Conservation (phyloP, 495 filamentous ascomycete genomes). For the Schizothecium vesticola region DNA sequence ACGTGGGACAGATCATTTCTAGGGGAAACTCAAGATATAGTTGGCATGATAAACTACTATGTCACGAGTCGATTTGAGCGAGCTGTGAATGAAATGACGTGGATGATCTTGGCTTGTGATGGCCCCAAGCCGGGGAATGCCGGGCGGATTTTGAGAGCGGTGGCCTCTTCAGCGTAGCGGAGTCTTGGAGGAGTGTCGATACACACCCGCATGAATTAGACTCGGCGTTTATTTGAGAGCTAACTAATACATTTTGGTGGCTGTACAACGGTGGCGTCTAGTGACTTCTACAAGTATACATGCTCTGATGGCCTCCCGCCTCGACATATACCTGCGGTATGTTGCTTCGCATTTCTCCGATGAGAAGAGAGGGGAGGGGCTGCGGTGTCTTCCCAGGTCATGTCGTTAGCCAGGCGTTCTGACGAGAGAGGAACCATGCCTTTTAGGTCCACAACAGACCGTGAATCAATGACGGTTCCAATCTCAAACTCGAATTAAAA, state of each 20-base stretch:
- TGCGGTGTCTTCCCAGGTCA: no score
- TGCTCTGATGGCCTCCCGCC: not conserved
- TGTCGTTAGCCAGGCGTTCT: no score
- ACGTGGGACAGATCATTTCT: conserved; percentile 5
- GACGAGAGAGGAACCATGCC: no score
- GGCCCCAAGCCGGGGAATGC: not conserved
- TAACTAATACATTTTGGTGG: not conserved
- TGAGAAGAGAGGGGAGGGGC: no score
- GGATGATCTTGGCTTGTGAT: not conserved
- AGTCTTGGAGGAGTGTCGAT: not conserved
- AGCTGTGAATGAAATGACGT: not conserved
- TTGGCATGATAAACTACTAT: not conserved
- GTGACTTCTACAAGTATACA: not conserved
- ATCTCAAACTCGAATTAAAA: no score
- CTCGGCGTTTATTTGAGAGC: not conserved
- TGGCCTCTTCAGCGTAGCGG: not conserved
- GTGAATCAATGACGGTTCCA: no score
- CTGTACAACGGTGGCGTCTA: not conserved
- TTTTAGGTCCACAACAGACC: no score
- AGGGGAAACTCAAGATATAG: not conserved
- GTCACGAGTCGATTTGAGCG: not conserved
- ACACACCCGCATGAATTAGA: not conserved
- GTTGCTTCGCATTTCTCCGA: no score
- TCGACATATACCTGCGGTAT: no score
- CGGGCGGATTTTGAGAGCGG: not conserved